Conservation (phyloP, 768 basidiomycete genomes). For the Suillus ampliporus region DNA sequence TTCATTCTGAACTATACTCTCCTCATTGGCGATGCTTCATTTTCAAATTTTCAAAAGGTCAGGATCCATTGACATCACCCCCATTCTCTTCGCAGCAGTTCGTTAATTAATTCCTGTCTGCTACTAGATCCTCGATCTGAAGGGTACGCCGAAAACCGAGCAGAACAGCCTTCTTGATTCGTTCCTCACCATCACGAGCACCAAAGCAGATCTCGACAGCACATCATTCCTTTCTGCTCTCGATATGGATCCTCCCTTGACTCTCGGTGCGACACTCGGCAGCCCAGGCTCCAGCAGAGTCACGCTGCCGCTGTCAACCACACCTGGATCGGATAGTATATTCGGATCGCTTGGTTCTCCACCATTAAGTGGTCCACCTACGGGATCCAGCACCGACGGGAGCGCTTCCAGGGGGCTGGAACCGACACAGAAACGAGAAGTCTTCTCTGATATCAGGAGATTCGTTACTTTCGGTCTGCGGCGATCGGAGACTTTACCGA, state of each 20-base stretch:
- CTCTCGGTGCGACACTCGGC: slow-evolving; percentile 55
- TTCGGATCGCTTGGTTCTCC: slow-evolving; percentile 66
- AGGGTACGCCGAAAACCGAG: slow-evolving; percentile 84
- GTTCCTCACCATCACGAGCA: slow-evolving; percentile 93
- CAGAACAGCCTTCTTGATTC: slow-evolving; percentile 92
- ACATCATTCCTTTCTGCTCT: slow-evolving; percentile 92
- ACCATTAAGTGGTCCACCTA: slow-evolving; percentile 65
- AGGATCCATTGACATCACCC: slow-evolving; percentile 10
- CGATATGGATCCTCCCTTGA: slow-evolving; percentile 89
- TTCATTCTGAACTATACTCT: slow-evolving; percentile 97
- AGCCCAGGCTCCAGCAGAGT: slow-evolving; percentile 72
- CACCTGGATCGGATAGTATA: slow-evolving; percentile 54
- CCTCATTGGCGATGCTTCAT: slow-evolving; percentile 92
- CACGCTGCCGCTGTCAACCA: slow-evolving; percentile 50
- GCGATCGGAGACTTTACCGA: slow-evolving; percentile 37
- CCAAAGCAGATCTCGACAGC: slow-evolving; percentile 84
- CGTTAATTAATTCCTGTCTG: slow-evolving; percentile 2
- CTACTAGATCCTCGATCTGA: slow-evolving; percentile 88
- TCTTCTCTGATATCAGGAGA: slow-evolving; percentile 87
- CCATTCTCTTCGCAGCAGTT: slow-evolving; percentile 17
- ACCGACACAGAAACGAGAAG: slow-evolving; percentile 63
- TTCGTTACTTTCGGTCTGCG: slow-evolving; percentile 90
- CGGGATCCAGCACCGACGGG: slow-evolving; percentile 57
- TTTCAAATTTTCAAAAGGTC: slow-evolving; percentile 98
- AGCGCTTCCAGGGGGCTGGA: slow-evolving; percentile 47